Base-by-base conservation (phyloP, 257 asterid genomes). In the Nicotiana obtusifolia region DNA sequence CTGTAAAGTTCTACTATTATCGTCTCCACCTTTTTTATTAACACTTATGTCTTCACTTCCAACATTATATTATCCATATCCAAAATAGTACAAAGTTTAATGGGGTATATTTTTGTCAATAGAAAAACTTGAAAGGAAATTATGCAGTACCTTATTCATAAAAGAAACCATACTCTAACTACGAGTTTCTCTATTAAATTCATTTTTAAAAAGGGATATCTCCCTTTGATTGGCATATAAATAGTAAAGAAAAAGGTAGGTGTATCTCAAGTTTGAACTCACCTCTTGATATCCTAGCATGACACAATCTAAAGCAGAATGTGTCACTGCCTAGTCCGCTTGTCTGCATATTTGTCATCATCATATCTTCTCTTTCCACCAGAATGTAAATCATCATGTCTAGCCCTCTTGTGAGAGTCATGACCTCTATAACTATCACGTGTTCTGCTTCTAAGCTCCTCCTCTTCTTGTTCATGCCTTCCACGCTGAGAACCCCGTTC, bases 311-410 rank as follows among this genome's bases (percentile, higher is more conserved):
- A 49, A 49, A 7, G 80, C 62, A 75, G 82, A 33, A n/a, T n/a
- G n/a, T 79, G 78, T 81, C 88, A 85, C 56, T 78, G 89, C 77
- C 91, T 83, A 15, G 93, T 80, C 57, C 86, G 85, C 85, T 90
- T 85, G 41, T 89, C 95, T n/a, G 88, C 95, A 71, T 85, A 77
- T 84, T 88, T 87, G 64, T 86, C 97, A 82, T 87, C 91, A 68
- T 87, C 88, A 33, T 81, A 81, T 67, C 83, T 80, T 82, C 88
- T 90, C 80, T 90, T 86, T 37, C 90, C 89, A 81, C 88, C 83
- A 76, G 91, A 88, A 20, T 81, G 89, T 8, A 53, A 89, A 78
- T 91, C 97, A 52, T 92, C 95, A 79, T 89, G 81, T 73, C 90
- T 88, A 64, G 82, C 81, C 83, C 92, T 92, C 93, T 91, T 92